Conservation (phyloP, 148 eudicot species). For the Nepenthes mirabilis region DNA sequence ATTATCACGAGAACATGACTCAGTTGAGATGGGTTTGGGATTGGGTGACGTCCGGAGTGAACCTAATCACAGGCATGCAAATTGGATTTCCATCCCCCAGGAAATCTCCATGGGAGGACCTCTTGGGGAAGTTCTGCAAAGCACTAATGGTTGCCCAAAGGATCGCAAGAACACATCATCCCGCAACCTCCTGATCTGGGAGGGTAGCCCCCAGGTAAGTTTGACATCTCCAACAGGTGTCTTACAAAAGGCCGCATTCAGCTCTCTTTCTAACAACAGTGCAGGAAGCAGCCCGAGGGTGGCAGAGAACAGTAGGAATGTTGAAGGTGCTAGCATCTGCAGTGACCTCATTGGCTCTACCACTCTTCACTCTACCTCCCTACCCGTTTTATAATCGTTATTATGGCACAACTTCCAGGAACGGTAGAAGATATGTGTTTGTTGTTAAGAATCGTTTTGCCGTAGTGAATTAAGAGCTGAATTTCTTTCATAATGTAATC, state of each 20-base stretch:
- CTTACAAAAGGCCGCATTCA: slow-evolving; percentile 35
- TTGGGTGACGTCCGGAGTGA: slow-evolving; percentile 13
- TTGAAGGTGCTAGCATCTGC: neutral
- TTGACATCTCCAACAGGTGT: slow-evolving; percentile 47
- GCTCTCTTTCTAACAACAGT: slow-evolving; percentile 53
- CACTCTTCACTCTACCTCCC: too few species aligned
- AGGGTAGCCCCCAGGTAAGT: slow-evolving; percentile 19
- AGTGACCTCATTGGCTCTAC: too few species aligned
- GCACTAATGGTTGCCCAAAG: slow-evolving; percentile 13
- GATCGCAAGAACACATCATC: slow-evolving; percentile 17
- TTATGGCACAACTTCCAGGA: too few species aligned
- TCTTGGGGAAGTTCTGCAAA: slow-evolving; percentile 58
- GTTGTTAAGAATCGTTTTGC: too few species aligned
- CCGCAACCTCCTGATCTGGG: slow-evolving; percentile 29
- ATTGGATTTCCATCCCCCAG: slow-evolving; percentile 48
- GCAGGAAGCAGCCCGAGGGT: slow-evolving; percentile 28
- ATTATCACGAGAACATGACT: slow-evolving; percentile 17
- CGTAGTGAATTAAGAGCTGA: too few species aligned
- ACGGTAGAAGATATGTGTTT: too few species aligned
- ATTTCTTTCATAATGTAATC: too few species aligned
- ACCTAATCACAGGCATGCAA: slow-evolving; percentile 16
- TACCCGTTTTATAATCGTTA: too few species aligned
- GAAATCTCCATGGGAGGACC: slow-evolving; percentile 60
- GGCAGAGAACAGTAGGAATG: slow-evolving; percentile 7
- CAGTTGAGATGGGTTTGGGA: slow-evolving; percentile 27